These are phyloP conservation scores for Plasmodium adleri DNA, from an alignment of 169 alveolate genomes.

Conservation along the genomic window DNA sequence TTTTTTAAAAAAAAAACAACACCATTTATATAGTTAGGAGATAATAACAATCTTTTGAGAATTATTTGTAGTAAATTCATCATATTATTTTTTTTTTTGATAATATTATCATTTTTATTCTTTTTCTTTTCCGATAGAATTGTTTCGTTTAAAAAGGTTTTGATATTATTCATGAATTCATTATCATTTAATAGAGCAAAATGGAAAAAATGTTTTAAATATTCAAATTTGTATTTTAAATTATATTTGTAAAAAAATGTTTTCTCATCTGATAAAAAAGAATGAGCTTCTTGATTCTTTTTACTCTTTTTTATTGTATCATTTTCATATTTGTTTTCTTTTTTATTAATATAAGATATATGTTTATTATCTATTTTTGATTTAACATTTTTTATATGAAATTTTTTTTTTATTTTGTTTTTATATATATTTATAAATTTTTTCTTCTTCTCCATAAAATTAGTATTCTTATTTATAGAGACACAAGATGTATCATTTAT, in stretches of 20 bases:
- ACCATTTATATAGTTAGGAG: constrained; percentile 49
- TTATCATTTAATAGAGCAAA: constrained; percentile 61
- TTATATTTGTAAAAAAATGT: constrained; percentile 56
- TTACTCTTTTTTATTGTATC: background rate
- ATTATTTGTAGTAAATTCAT: constrained; percentile 27
- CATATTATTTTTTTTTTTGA: constrained; percentile 32
- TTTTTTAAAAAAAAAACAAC: constrained; percentile 65
- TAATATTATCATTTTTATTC: constrained; percentile 40
- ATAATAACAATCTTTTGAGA: constrained; percentile 31
- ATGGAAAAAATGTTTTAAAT: constrained; percentile 39
- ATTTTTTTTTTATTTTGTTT: constrained; percentile 28
- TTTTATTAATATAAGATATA: constrained; percentile 19
- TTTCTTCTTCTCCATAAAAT: background rate
- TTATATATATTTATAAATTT: constrained; percentile 24
- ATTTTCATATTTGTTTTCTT: constrained; percentile 9
- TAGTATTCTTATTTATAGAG: background rate
- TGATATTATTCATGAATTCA: constrained; percentile 32
- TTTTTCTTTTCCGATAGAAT: constrained; percentile 28
- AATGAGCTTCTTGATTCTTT: constrained; percentile 9
- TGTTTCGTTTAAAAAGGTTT: constrained; percentile 32
- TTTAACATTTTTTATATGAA: constrained; percentile 12
- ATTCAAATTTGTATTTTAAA: constrained; percentile 39
- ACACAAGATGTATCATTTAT: too few relatives aligned
- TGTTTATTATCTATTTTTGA: constrained; percentile 68
- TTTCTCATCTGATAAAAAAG: constrained; percentile 10